Percentiles rank a stretch among this genome's conserved stretches.
Conservation (phyloP, 2,329 filamentous ascomycete genomes). For the Cladophialophora carrionii region DNA sequence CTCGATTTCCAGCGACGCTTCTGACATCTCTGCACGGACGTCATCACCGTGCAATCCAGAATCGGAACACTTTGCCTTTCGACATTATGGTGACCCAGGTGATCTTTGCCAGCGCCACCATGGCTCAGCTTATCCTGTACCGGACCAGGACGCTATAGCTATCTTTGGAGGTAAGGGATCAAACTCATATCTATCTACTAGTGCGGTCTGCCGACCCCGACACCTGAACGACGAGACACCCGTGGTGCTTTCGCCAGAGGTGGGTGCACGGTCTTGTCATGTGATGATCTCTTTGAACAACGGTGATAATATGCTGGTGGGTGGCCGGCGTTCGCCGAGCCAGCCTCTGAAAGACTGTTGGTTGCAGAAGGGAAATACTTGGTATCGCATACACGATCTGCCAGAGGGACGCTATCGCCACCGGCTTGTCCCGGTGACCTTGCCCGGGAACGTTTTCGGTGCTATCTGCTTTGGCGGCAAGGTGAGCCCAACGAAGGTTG, state of each 20-base stretch:
- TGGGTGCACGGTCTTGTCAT: conserved; percentile 68
- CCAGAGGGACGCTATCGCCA: conserved; percentile 74
- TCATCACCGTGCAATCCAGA: conserved; percentile 31
- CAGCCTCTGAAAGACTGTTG: conserved; percentile 73
- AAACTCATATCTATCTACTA: conserved; percentile 54
- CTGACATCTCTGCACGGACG: conserved; percentile 37
- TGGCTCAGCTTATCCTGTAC: conserved; percentile 56
- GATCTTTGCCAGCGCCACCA: conserved; percentile 62
- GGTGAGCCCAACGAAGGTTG: conserved; percentile 53
- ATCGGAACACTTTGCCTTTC: conserved; percentile 34
- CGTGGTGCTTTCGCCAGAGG: conserved; percentile 50
- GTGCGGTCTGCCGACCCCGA: conserved; percentile 41
- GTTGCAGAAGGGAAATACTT: conserved; percentile 65
- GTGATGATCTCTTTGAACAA: conserved; percentile 68
- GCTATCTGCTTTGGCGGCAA: conserved; percentile 68
- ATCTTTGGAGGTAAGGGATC: conserved; percentile 51
- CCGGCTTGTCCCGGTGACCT: conserved; percentile 57
- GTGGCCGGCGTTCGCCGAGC: conserved; percentile 75
- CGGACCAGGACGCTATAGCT: conserved; percentile 43
- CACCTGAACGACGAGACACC: conserved; percentile 37
- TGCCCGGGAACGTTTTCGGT: conserved; percentile 45
- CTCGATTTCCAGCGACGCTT: conserved; percentile 33
- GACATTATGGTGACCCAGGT: conserved; percentile 47
- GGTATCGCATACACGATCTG: conserved; percentile 67
- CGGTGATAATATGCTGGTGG: conserved; percentile 66